Percentiles rank a stretch among this genome's conserved stretches.
phyloP scores from a whole-genome alignment of 768 basidiomycete species.

The Myochromella boudieri region DNA sequence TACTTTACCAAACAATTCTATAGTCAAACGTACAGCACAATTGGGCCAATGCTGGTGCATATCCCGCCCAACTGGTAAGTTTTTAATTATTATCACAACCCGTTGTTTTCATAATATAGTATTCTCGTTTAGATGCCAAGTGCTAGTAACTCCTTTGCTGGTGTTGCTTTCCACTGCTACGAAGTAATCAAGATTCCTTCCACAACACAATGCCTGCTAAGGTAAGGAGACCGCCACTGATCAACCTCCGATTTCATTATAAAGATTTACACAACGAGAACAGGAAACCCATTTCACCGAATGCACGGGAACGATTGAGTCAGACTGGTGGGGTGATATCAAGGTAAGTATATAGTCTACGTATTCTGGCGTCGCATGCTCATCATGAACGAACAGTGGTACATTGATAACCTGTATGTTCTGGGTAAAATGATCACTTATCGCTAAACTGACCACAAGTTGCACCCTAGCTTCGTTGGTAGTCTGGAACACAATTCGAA shows the following conservation, averaged over 20 bases:
- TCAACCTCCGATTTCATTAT: too few species aligned
- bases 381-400: constrained; percentile 15
- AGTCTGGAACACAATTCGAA: constrained; percentile 17
- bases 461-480: constrained; percentile 22
- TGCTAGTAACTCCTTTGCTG: constrained; percentile 54
- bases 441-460: background rate
- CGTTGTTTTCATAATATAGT: background rate
- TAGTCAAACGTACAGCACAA: too few species aligned
- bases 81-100: too few species aligned
- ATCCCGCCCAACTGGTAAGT: constrained; percentile 52
- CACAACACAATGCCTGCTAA: constrained; percentile 20
- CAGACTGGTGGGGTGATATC: constrained; percentile 80
- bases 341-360: constrained; percentile 43
- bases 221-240: constrained; percentile 6
- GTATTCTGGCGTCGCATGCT: background rate
- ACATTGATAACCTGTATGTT: constrained; percentile 24
- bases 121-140: constrained; percentile 47
- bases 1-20: too few species aligned
- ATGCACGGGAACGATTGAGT: constrained; percentile 63
- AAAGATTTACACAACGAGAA: background rate
- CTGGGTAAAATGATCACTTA: background rate
- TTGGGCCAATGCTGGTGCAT: constrained; percentile 64
- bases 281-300: constrained; percentile 56
- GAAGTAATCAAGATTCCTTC: constrained; percentile 23
- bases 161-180: constrained; percentile 77